A percentile compares a stretch with the other conserved stretches of the same genome.
phyloP scores from a whole-genome alignment of 176 grass and related monocot genomes.

The Rhynchospora tenuis region DNA sequence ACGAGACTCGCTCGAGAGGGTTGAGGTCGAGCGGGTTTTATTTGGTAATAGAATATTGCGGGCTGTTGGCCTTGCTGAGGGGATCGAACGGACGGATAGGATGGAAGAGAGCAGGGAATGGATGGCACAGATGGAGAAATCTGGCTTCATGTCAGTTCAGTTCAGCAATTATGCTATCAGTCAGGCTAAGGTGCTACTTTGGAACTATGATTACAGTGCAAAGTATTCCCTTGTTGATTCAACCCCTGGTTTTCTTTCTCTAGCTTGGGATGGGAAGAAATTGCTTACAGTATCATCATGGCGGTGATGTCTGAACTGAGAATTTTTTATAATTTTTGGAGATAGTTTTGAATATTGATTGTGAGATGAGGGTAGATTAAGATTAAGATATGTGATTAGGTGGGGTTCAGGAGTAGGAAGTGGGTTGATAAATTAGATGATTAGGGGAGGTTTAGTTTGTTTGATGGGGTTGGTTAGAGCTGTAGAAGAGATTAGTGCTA shows the following conservation, averaged over 20 bases:
- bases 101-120: conserved; percentile 69
- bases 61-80: conserved; percentile 49
- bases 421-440: conserved; percentile 2
- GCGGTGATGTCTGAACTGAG: conserved; percentile 42
- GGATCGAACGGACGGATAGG: conserved; percentile 42
- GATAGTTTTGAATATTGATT: conserved; percentile 18
- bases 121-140: conserved; percentile 59
- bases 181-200: conserved; percentile 87
- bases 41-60: conserved; percentile 63
- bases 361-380: not conserved
- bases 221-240: conserved; percentile 67
- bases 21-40: conserved; percentile 60
- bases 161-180: conserved; percentile 89
- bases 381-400: conserved; percentile 2
- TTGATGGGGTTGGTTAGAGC: not conserved
- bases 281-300: conserved; percentile 90
- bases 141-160: conserved; percentile 48
- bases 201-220: conserved; percentile 84
- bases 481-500: conserved; percentile 8
- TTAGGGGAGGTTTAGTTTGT: conserved; percentile 10
- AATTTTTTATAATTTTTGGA: conserved; percentile 2
- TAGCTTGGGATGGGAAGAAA: conserved; percentile 67
- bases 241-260: conserved; percentile 50
- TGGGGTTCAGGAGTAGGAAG: not conserved
- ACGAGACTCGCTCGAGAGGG: conserved; percentile 55